Base-by-base conservation (phyloP, 768 basidiomycete genomes). In the Coprinopsis marcescibilis region DNA sequence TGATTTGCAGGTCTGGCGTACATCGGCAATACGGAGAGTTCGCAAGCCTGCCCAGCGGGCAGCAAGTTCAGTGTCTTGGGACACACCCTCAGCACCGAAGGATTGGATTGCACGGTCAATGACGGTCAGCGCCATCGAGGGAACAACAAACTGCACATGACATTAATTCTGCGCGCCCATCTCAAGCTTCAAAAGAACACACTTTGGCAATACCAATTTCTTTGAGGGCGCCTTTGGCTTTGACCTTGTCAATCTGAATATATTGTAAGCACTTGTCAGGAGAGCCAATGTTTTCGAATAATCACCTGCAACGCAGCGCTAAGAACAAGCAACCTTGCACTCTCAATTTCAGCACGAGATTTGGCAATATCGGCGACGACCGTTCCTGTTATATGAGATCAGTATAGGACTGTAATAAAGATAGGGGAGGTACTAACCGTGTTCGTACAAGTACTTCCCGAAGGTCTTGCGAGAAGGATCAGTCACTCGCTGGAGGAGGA, bases 171-270 rank as follows among this genome's bases (percentile, higher is more conserved):
- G 15, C 25, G 40, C 23, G 26, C 7, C n/a, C 27, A 37, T 36
- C 25, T 29, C 38, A 13, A 30, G 35, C 17, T 1, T 25, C 20
- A 45, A 35, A 38, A 13, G 25, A 19, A 49, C 67, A 33, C 52
- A 88, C 95, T 76, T 99, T 99, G 35, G 96, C 92, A 50, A 97
- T 89, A 19, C 91, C 94, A 57, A 99, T 98, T 64, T 98, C 96
- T 65, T 96, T 95, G 62, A 97, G 58, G 0, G 96, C 96, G 24
- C 90, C 93, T 64, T 97, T 99, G 1, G 96, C 89, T 52, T 85
- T 80, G 57, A 80, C 72, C 52, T 83, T 85, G 68, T 99, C 96
- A 53, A 98, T 92, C 85, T 93, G 50, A 7, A 55, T 13, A 14
- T 14, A 11, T 17, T 27, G 49, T 25, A 54, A 36, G 23, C 13